A percentile compares a stretch with the other conserved stretches of the same genome.
These are phyloP conservation scores for Amanita pallidorosea DNA, from an alignment of 768 basidiomycete genomes.

Conservation along the genomic window DNA sequence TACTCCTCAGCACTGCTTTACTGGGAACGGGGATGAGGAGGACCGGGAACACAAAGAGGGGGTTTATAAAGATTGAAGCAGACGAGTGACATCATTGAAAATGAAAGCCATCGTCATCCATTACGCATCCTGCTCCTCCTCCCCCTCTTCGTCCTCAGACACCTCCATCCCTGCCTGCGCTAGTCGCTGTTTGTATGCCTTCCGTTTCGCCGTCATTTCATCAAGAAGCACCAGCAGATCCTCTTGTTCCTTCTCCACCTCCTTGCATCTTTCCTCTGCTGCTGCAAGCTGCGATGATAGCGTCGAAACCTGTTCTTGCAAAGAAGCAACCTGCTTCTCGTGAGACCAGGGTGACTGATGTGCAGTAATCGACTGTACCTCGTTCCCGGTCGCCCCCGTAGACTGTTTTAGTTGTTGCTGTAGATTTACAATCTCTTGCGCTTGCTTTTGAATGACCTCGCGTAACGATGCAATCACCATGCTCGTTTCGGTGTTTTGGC, in stretches of 20 bases:
- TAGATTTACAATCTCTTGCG: conserved; percentile 65
- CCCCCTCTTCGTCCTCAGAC: conserved; percentile 85
- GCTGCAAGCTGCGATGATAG: conserved; percentile 37
- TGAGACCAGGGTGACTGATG: neutral
- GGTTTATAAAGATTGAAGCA: neutral
- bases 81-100: neutral
- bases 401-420: conserved; percentile 46
- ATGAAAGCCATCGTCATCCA: neutral
- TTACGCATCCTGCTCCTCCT: conserved; percentile 50
- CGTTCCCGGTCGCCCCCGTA: conserved; percentile 18
- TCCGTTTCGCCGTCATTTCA: conserved; percentile 80
- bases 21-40: conserved; percentile 15
- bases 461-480: conserved; percentile 79
- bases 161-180: conserved; percentile 72
- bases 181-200: conserved; percentile 73
- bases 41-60: neutral
- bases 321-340: conserved; percentile 16
- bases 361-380: conserved; percentile 20
- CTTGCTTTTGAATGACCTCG: conserved; percentile 73
- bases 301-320: conserved; percentile 34
- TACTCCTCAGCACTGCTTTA: conserved; percentile 16
- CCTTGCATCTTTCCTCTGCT: conserved; percentile 58
- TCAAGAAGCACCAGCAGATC: conserved; percentile 90
- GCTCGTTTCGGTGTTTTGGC: conserved; percentile 64
- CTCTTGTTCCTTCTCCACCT: conserved; percentile 93